Percentiles rank a stretch among this genome's conserved stretches.
Conservation (phyloP, 805 yeast genomes). For the Tetrapisispora iriomotensis region DNA sequence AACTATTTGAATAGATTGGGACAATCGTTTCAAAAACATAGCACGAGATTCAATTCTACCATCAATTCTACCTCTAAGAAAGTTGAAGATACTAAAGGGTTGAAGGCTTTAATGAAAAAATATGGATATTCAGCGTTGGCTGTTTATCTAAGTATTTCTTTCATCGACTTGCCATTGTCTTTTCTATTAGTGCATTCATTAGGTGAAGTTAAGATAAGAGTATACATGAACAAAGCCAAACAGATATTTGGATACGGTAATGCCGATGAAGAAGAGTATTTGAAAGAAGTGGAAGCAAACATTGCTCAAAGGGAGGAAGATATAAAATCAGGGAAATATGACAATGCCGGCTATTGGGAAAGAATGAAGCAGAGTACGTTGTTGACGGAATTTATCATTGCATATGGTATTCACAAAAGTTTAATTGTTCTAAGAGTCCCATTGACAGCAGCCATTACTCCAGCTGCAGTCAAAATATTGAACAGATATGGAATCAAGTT, state of each 20-base stretch:
- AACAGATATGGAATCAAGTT: slow-evolving; percentile 39
- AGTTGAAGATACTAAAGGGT: slow-evolving; percentile 17
- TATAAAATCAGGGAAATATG: slow-evolving; percentile 5
- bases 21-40: not conserved
- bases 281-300: slow-evolving; percentile 29
- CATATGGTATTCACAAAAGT: slow-evolving; percentile 88
- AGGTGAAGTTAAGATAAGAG: slow-evolving; percentile 74
- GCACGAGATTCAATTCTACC: slow-evolving; percentile 5
- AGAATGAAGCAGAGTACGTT: slow-evolving; percentile 33
- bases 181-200: slow-evolving; percentile 73
- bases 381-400: slow-evolving; percentile 78
- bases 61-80: slow-evolving; percentile 4
- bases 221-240: slow-evolving; percentile 52
- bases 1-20: not conserved
- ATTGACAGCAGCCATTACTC: slow-evolving; percentile 85
- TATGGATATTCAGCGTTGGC: slow-evolving; percentile 91
- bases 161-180: slow-evolving; percentile 75
- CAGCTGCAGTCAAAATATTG: slow-evolving; percentile 53
- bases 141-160: slow-evolving; percentile 64
- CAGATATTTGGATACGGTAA: slow-evolving; percentile 54
- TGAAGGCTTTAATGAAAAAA: slow-evolving; percentile 61
- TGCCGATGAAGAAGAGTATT: slow-evolving; percentile 31
- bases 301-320: slow-evolving; percentile 10
- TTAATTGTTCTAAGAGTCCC: slow-evolving; percentile 79
- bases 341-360: slow-evolving; percentile 18